phyloP scores from a whole-genome alignment of 2,329 filamentous ascomycete species.

The Stachybotrys chartarum region DNA sequence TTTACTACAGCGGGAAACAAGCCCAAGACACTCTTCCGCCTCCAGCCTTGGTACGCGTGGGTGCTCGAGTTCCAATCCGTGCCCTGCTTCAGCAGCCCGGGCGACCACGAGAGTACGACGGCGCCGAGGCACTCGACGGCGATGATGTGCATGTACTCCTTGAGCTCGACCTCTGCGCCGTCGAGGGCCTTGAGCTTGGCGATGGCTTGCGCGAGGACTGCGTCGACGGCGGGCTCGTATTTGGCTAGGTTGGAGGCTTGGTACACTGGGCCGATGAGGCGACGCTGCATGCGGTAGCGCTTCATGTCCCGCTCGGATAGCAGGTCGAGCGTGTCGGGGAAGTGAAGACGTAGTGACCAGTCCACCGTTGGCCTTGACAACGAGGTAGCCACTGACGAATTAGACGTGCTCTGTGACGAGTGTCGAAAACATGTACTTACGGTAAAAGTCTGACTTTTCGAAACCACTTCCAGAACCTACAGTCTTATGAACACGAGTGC shows the following conservation, averaged over 20 bases:
- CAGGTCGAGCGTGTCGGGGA: conserved; percentile 40
- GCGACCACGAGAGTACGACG: conserved; percentile 44
- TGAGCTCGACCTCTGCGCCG: conserved; percentile 36
- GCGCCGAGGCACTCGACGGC: conserved; percentile 44
- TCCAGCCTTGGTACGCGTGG: conserved; percentile 43
- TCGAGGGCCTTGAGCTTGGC: conserved; percentile 26
- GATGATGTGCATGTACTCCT: conserved; percentile 51
- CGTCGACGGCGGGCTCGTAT: conserved; percentile 33
- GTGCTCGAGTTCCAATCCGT: conserved; percentile 40
- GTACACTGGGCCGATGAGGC: conserved; percentile 42
- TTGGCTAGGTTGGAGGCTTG: conserved; percentile 32
- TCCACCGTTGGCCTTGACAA: conserved; percentile 34
- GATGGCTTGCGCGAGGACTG: conserved; percentile 27
- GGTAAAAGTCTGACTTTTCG: conserved; percentile 46
- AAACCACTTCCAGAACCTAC: conserved; percentile 38
- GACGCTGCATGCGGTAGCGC: conserved; percentile 41
- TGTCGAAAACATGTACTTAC: conserved; percentile 21
- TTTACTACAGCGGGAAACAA: conserved; percentile 37
- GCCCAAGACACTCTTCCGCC: conserved; percentile 44
- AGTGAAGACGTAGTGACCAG: conserved; percentile 25
- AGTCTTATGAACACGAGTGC: not conserved
- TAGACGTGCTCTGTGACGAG: not conserved
- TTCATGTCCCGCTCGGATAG: conserved; percentile 39
- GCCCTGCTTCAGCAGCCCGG: conserved; percentile 33
- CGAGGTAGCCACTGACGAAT: conserved; percentile 33